phyloP scores from a whole-genome alignment of 139 green algal genomes.

The Cymbomonas tetramitiformis region DNA sequence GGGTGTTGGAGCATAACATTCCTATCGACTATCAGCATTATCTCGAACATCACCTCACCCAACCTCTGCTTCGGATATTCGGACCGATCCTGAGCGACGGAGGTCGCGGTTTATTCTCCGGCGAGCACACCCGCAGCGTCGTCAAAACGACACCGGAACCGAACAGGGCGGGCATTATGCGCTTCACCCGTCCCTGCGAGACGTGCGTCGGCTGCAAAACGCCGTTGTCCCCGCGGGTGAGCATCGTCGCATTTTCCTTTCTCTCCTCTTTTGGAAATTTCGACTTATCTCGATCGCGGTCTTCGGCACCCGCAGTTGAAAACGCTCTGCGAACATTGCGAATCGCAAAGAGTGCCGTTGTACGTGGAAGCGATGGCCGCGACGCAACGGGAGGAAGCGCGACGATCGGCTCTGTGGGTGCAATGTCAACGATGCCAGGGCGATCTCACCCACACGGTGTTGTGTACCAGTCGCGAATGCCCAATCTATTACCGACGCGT shows the following conservation, averaged over 20 bases:
- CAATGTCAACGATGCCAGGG: constrained; percentile 94
- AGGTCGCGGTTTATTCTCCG: background rate
- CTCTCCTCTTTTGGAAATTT: too few relatives aligned
- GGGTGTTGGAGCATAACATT: constrained; percentile 84
- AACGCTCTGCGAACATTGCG: constrained; percentile 57
- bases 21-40: constrained; percentile 94
- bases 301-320: too few relatives aligned
- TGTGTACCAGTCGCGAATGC: constrained; percentile 88
- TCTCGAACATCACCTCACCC: constrained; percentile 81
- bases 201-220: constrained; percentile 76
- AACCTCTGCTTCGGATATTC: constrained; percentile 85
- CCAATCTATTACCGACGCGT: constrained; percentile 94
- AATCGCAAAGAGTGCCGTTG: too few relatives aligned
- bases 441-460: constrained; percentile 80
- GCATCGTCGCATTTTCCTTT: too few relatives aligned
- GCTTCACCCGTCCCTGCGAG: constrained; percentile 64
- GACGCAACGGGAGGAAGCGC: too few relatives aligned
- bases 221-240: too few relatives aligned
- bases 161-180: constrained; percentile 80
- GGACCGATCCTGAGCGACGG: constrained; percentile 64
- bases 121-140: constrained; percentile 42
- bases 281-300: too few relatives aligned
- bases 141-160: constrained; percentile 55
- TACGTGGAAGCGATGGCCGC: too few relatives aligned
- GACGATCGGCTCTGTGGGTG: constrained; percentile 88